Conservation (phyloP, 2,329 filamentous ascomycete species). For the Stromatinia cepivora region DNA sequence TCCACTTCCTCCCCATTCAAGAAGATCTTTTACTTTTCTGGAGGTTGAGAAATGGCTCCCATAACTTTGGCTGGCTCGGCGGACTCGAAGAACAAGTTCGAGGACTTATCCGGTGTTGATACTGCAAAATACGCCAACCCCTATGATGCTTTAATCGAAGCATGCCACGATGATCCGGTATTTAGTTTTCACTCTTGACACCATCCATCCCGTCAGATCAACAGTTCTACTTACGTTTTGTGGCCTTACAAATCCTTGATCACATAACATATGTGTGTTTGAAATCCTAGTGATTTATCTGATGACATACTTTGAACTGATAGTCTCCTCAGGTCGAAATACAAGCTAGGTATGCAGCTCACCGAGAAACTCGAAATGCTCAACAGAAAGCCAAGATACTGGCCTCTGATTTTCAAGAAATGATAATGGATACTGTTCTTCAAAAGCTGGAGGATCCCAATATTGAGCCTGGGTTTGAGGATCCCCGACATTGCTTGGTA, state of each 20-base stretch:
- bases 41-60: slow-evolving; percentile 28
- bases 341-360: slow-evolving; percentile 59
- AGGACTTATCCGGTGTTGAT: slow-evolving; percentile 41
- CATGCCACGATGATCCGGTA: slow-evolving; percentile 40
- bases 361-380: slow-evolving; percentile 72
- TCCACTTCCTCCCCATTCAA: background rate
- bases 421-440: slow-evolving; percentile 76
- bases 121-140: slow-evolving; percentile 37
- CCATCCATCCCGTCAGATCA: background rate
- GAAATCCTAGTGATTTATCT: background rate
- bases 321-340: slow-evolving; percentile 32
- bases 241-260: background rate
- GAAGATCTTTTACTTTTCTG: background rate
- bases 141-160: slow-evolving; percentile 41
- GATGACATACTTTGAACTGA: background rate
- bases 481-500: slow-evolving; percentile 78
- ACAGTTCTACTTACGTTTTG: background rate
- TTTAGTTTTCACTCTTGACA: background rate
- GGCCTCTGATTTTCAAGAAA: slow-evolving; percentile 63
- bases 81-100: slow-evolving; percentile 40
- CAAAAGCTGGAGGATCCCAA: slow-evolving; percentile 64
- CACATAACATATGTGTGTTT: slow-evolving; percentile 1
- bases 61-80: slow-evolving; percentile 27
- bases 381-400: slow-evolving; percentile 77
- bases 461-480: slow-evolving; percentile 67